Percentiles rank a stretch among this genome's conserved stretches.
Evolutionary conservation across 306 rosid species (phyloP).

Genomic region (Leucaena leucocephala): DNA sequence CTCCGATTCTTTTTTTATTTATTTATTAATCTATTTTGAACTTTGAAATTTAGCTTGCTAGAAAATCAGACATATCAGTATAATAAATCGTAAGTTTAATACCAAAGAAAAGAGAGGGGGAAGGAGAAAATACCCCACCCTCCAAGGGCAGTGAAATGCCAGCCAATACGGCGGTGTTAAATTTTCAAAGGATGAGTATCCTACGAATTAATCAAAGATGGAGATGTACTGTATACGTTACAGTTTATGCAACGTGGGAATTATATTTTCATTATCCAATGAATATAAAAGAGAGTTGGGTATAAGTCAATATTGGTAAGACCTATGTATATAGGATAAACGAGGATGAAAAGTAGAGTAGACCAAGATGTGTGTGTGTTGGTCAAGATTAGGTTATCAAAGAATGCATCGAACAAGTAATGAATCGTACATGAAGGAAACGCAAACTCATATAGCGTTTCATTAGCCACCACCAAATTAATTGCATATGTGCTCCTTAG

Average conservation of each 20-base stretch:
- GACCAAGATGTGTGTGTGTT: conserved; percentile 37
- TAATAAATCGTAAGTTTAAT: too few relatives aligned
- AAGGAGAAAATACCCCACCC: background rate
- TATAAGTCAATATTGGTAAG: conserved; percentile 40
- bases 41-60: background rate
- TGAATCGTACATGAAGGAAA: conserved; percentile 5
- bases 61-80: background rate
- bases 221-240: background rate
- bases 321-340: background rate
- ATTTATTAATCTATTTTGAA: background rate
- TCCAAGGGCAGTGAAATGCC: background rate
- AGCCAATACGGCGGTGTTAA: background rate
- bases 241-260: background rate
- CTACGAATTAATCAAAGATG: too few relatives aligned
- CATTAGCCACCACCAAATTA: too few relatives aligned
- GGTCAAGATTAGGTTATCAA: conserved; percentile 59
- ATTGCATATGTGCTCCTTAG: background rate
- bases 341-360: background rate
- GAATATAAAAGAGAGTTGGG: conserved; percentile 1
- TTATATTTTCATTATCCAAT: background rate
- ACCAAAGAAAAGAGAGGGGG: background rate
- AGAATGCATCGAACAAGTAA: conserved; percentile 36
- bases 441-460: background rate
- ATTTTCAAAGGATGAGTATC: background rate
- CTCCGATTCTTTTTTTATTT: background rate